These are phyloP conservation scores for Nadsonia starkeyi-henricii DNA, from an alignment of 1,139 yeast species.

Conservation along the genomic window DNA sequence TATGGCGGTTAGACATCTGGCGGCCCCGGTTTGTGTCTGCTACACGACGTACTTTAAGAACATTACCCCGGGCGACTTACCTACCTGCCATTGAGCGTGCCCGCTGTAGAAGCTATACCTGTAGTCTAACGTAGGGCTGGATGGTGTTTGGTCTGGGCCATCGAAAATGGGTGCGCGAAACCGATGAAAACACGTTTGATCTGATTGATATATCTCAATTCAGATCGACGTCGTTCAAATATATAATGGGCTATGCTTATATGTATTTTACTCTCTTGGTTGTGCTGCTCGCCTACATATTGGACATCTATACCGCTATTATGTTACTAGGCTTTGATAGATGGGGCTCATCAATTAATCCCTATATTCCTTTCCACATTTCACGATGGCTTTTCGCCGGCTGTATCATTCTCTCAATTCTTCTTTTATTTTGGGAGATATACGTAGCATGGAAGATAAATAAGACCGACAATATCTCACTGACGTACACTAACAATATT, in stretches of 20 bases:
- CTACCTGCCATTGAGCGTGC: too few species aligned
- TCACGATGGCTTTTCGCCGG: constrained; percentile 77
- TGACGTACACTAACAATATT: constrained; percentile 53
- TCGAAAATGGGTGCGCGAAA: constrained; percentile 4
- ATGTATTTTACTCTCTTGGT: constrained; percentile 40
- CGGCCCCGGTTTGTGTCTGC: too few species aligned
- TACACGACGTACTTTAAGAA: too few species aligned
- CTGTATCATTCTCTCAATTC: constrained; percentile 65
- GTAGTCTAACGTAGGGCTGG: too few species aligned
- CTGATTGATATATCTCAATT: constrained; percentile 31
- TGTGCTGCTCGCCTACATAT: constrained; percentile 45
- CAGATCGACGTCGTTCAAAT: constrained; percentile 38
- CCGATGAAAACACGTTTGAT: constrained; percentile 5
- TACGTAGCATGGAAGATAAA: constrained; percentile 46
- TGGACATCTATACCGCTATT: constrained; percentile 72
- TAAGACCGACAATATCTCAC: constrained; percentile 50
- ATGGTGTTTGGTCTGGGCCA: too few species aligned
- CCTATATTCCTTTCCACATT: constrained; percentile 44
- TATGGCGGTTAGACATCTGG: too few species aligned
- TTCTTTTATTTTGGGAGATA: constrained; percentile 44
- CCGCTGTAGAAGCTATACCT: too few species aligned
- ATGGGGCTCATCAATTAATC: constrained; percentile 49
- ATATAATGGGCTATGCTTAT: constrained; percentile 39
- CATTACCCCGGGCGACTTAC: too few species aligned
- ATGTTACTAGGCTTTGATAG: constrained; percentile 59